Evolutionary conservation across 352 stramenopile species (phyloP).

Genomic region (Pythium angustatum): DNA sequence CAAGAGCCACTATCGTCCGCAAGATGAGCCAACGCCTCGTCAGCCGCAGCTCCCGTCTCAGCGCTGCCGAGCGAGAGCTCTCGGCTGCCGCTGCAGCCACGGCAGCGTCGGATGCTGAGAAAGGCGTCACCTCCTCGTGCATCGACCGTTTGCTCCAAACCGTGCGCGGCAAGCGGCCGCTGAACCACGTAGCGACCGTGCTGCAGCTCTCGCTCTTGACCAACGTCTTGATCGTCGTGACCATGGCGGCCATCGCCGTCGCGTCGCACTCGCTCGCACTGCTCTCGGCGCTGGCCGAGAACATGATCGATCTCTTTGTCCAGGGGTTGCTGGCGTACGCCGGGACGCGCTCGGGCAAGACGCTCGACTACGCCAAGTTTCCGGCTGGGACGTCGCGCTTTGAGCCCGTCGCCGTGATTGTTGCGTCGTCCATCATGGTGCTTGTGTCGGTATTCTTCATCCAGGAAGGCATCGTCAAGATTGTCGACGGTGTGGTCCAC

Average conservation of each 20-base stretch:
- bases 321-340: slow-evolving; percentile 90
- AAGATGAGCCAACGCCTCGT: slow-evolving; percentile 22
- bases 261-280: slow-evolving; percentile 87
- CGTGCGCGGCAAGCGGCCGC: slow-evolving; percentile 35
- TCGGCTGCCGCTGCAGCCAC: neutral
- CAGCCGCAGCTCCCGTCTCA: slow-evolving; percentile 25
- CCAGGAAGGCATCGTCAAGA: slow-evolving; percentile 54
- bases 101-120: neutral
- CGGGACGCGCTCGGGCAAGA: slow-evolving; percentile 74
- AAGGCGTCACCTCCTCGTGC: neutral
- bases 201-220: slow-evolving; percentile 59
- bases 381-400: slow-evolving; percentile 88
- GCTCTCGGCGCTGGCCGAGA: slow-evolving; percentile 90
- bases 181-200: slow-evolving; percentile 58
- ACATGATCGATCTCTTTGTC: slow-evolving; percentile 92
- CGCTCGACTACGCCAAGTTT: slow-evolving; percentile 88
- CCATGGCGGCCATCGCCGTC: slow-evolving; percentile 71
- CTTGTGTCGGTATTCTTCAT: slow-evolving; percentile 88
- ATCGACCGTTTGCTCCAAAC: slow-evolving; percentile 27
- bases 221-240: slow-evolving; percentile 68
- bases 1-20: too few relatives aligned
- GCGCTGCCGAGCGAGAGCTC: slow-evolving; percentile 15
- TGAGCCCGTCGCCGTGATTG: slow-evolving; percentile 92
- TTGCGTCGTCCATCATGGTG: slow-evolving; percentile 91
- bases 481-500: slow-evolving; percentile 46